Base-by-base conservation (phyloP, 2,329 filamentous ascomycete species). In the Pseudogymnoascus sp. region DNA sequence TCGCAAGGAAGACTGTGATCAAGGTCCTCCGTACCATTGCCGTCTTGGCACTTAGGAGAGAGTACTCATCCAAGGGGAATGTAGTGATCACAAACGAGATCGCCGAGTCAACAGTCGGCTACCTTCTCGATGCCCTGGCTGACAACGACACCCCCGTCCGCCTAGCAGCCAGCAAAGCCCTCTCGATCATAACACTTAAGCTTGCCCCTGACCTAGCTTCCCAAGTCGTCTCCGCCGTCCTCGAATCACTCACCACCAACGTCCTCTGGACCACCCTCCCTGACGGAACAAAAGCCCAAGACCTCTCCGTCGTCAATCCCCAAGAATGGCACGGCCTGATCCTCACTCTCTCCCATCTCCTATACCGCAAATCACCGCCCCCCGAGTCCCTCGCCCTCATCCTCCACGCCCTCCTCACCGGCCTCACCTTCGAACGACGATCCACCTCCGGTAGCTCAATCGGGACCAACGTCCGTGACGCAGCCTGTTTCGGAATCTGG, bases 401-500 rank as follows among this genome's bases (percentile, higher is more conserved):
- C 41, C 78, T 96, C 2, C 85, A 89, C 62, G 86, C 89, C 2
- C 78, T 97, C 14, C 76, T 96, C 0, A 81, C 89, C 8, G 92
- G 91, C 0, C 78, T 97, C 25, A 85, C 86, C 0, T 99, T 97
- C 70, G 92, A 99, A 73, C 91, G 96, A 69, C 83, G 92, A 62
- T 89, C 88, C 50, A 83, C 90, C 0, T 91, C 90, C 2, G 93
- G 94, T n/a, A 85, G 82, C 11, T 92, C 90, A 2, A 79, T 93
- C 9, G 94, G 94, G 1, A 88, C 90, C 1, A 96, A 95, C 67
- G 92, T 99, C 14, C 85, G 94, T 54, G 94, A 99, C 75, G 93
- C 94, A 11, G 91, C 94, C 2, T 97, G 92, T 71, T 99, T 97
- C 71, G 94, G 94, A 6, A 87, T 97, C 22, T 99, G 94, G 94